These are phyloP conservation scores for Paramicrosporidium saccamoebae DNA, from an alignment of 371 early-diverging fungal genomes.

Conservation along the genomic window DNA sequence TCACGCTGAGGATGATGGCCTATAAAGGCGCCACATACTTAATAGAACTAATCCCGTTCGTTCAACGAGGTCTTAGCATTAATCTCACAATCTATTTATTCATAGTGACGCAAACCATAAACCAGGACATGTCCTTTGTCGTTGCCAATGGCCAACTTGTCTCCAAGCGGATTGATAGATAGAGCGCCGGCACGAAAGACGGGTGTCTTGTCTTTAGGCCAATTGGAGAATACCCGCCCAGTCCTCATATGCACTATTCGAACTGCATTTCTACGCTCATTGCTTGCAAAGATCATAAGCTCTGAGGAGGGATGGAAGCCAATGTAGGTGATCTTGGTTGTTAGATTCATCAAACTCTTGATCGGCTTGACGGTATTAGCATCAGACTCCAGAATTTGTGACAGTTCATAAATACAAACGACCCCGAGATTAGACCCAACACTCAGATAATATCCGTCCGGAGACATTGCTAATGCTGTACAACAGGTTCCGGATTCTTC, in stretches of 20 bases:
- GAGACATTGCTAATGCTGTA: conserved; percentile 23
- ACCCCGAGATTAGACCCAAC: conserved; percentile 50
- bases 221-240: conserved; percentile 42
- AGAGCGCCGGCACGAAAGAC: too few species aligned
- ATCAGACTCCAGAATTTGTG: conserved; percentile 7
- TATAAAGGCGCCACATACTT: too few species aligned
- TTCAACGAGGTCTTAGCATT: too few species aligned
- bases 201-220: conserved; percentile 54
- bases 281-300: conserved; percentile 31
- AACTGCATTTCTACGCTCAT: conserved; percentile 27
- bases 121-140: conserved; percentile 47
- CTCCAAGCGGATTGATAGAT: too few species aligned
- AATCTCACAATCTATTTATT: too few species aligned
- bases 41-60: too few species aligned
- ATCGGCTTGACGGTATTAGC: conserved; percentile 17
- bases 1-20: too few species aligned
- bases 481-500: conserved; percentile 51
- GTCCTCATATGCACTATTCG: conserved; percentile 40
- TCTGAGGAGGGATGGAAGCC: conserved; percentile 50
- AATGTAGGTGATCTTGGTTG: conserved; percentile 29
- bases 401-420: conserved; percentile 44
- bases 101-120: conserved; percentile 37
- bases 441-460: conserved; percentile 32
- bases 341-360: conserved; percentile 40
- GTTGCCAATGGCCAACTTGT: conserved; percentile 57